Evolutionary conservation across 306 rosid genomes (phyloP), one percentile per base, ranked within the genome.

Genomic region (Vigna nakashimae): DNA sequence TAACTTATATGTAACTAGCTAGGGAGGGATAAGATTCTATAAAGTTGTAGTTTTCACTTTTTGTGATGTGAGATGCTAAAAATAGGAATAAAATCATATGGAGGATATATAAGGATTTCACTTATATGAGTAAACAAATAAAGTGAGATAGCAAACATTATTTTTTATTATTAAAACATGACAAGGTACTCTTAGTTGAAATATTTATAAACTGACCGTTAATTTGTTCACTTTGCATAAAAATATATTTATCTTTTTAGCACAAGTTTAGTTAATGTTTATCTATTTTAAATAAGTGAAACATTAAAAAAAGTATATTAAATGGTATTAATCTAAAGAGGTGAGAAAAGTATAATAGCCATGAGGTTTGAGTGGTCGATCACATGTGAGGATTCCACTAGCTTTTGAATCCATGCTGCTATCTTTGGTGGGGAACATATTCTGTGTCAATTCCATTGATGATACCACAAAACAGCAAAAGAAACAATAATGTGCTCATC

Each of bases 391-490:
- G 69, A 64, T 20, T 68, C 82, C 75, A 69, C 67, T 62, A 5
- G 24, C 45, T 60, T 74, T 46, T 72, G 68, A 68, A 65, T 57
- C 69, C 26, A 65, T 4, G 17, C 42, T 75, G 17, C 42, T 75
- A 68, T 63, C 57, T 74, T 60, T 28, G 51, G 75, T 55, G 79
- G 32, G 38, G 66, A 79, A 79, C 65, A 79, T 75, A 57, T 84
- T 80, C 82, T 30, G 8, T 36, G 73, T 63, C 84, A 55, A 34
- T 64, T 83, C 48, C 78, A 71, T 56, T 24, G 72, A 42, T 36
- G 62, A 65, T 58, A 57, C 11, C n/a, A 20, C 50, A 32, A 43
- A 56, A 20, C 9, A 69, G 46, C 45, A 22, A 34, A 63, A 48
- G 30, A 45, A 62, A 76, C 38, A 65, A n/a, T 53, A 17, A 3